Conservation (phyloP, 225 moss, liverwort and hornwort species). For the Antitrichia curtipendula region DNA sequence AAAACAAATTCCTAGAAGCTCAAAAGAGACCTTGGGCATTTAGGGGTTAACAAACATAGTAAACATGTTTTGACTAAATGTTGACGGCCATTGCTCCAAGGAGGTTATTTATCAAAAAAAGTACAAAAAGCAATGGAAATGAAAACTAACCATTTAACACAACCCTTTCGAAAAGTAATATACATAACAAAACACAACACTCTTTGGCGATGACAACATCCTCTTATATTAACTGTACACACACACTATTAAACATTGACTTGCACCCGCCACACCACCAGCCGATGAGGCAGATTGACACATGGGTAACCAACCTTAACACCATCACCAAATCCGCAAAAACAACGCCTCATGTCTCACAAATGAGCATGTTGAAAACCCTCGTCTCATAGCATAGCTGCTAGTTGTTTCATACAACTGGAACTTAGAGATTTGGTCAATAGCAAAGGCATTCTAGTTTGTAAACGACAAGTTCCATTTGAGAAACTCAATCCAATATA, state of each 20-base stretch:
- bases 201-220: too few species aligned
- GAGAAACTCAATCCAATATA: neutral
- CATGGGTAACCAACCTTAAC: neutral
- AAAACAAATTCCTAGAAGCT: too few species aligned
- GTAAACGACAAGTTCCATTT: neutral
- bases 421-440: neutral
- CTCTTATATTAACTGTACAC: too few species aligned
- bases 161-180: neutral
- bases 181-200: neutral
- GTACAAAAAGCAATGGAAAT: neutral
- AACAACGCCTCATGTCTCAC: neutral
- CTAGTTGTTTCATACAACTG: neutral
- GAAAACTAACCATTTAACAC: neutral
- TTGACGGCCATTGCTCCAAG: neutral
- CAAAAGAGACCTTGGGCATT: too few species aligned
- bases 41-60: neutral
- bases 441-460: neutral
- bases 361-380: neutral
- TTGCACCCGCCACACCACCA: neutral
- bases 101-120: neutral
- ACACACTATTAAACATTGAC: neutral
- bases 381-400: neutral
- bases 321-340: neutral
- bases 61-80: neutral
- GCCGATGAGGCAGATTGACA: neutral